Percentiles rank a stretch among this genome's conserved stretches.
Evolutionary conservation across 768 basidiomycete genomes (phyloP).

Genomic region (Amyloporia xantha): DNA sequence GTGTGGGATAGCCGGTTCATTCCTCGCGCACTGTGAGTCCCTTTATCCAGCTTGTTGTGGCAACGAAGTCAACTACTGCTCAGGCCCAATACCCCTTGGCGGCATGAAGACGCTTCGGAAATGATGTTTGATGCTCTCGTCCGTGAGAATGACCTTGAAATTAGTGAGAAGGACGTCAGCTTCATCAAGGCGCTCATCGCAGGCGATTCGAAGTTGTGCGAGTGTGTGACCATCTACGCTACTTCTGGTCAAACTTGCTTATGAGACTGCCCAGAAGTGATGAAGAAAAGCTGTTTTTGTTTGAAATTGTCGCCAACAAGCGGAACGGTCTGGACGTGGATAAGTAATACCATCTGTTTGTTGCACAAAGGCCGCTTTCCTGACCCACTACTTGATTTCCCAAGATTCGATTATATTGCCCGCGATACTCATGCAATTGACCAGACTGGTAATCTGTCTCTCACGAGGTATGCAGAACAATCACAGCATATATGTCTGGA

Average conservation of each 20-base stretch:
- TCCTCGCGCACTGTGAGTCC: constrained; percentile 53
- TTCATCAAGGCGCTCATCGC: constrained; percentile 78
- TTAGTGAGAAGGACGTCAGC: constrained; percentile 40
- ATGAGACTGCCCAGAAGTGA: constrained; percentile 3
- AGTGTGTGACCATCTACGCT: constrained; percentile 36
- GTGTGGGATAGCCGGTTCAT: constrained; percentile 78
- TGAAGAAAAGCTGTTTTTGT: constrained; percentile 62
- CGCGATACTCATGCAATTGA: constrained; percentile 72
- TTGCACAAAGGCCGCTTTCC: background rate
- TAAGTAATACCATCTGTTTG: constrained; percentile 58
- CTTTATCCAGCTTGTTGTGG: too few species aligned
- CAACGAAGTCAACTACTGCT: background rate
- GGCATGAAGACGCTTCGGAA: constrained; percentile 73
- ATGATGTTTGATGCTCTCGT: constrained; percentile 77
- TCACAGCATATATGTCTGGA: too few species aligned
- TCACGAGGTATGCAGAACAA: constrained; percentile 33
- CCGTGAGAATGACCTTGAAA: constrained; percentile 43
- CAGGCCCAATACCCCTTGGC: constrained; percentile 44
- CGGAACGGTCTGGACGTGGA: constrained; percentile 83
- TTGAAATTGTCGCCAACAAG: constrained; percentile 81
- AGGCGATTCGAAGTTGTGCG: constrained; percentile 47
- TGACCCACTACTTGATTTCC: background rate
- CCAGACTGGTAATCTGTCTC: constrained; percentile 45
- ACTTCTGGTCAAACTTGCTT: background rate
- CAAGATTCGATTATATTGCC: constrained; percentile 76